These are phyloP conservation scores for Rosa persica DNA, from an alignment of 306 rosid species.

Conservation along the genomic window DNA sequence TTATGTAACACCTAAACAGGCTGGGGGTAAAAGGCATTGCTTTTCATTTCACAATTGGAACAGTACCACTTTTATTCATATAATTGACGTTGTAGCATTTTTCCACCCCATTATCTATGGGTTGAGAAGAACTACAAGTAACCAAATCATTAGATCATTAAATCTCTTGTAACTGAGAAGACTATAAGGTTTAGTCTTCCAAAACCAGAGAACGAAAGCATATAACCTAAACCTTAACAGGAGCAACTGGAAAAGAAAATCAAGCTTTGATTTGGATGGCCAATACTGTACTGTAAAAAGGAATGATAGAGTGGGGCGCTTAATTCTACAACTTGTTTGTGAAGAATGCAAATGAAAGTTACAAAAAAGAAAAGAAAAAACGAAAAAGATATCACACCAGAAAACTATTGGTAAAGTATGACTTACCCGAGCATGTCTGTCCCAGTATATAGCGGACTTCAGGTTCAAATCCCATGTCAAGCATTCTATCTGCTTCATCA, in stretches of 20 bases:
- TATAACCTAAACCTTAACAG: background rate
- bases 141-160: background rate
- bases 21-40: background rate
- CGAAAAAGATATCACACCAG: background rate
- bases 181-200: background rate
- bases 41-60: background rate
- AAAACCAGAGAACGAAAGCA: background rate
- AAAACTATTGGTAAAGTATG: conserved; percentile 8
- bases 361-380: background rate
- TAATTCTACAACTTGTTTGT: background rate
- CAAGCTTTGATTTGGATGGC: background rate
- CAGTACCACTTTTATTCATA: background rate
- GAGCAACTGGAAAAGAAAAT: background rate
- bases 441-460: conserved; percentile 85
- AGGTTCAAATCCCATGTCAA: conserved; percentile 96
- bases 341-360: background rate
- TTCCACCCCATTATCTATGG: background rate
- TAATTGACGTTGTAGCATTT: background rate
- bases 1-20: background rate
- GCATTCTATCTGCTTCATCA: conserved; percentile 99
- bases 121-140: background rate
- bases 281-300: background rate
- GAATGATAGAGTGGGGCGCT: background rate
- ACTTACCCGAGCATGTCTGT: conserved; percentile 74
- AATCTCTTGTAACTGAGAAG: background rate